Percentiles rank a stretch among this genome's conserved stretches.
phyloP scores from a whole-genome alignment of 2,329 filamentous ascomycete genomes.

The Hypoxylon sp. region DNA sequence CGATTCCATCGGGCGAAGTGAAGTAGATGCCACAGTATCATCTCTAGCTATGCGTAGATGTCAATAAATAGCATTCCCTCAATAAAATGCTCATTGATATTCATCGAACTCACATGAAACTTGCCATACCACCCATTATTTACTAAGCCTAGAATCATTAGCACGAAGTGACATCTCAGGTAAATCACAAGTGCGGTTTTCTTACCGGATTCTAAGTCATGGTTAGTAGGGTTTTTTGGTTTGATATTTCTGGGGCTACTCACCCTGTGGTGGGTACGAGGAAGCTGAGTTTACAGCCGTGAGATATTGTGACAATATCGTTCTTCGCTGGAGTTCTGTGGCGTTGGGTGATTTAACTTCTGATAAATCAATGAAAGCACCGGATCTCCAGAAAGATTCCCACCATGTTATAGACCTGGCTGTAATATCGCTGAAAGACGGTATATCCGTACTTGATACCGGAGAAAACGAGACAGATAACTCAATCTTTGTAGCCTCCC shows the following conservation, averaged over 20 bases:
- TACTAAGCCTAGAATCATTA: slow-evolving; percentile 59
- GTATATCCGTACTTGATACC: slow-evolving; percentile 41
- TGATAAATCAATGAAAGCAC: slow-evolving; percentile 68
- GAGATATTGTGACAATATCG: slow-evolving; percentile 68
- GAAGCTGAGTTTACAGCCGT: slow-evolving; percentile 68
- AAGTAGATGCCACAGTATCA: slow-evolving; percentile 68
- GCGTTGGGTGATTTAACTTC: slow-evolving; percentile 58
- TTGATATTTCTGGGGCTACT: slow-evolving; percentile 1
- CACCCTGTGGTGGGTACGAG: slow-evolving; percentile 63
- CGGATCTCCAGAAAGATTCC: slow-evolving; percentile 65
- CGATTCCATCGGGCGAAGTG: slow-evolving; percentile 68
- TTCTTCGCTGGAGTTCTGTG: slow-evolving; percentile 66
- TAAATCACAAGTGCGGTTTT: slow-evolving; percentile 36
- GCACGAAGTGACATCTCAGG: slow-evolving; percentile 26
- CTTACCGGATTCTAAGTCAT: slow-evolving; percentile 40
- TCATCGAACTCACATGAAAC: slow-evolving; percentile 60
- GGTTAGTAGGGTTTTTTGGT: slow-evolving; percentile 12
- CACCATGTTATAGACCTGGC: slow-evolving; percentile 61
- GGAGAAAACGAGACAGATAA: slow-evolving; percentile 56
- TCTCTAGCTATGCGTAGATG: slow-evolving; percentile 60
- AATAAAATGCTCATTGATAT: not conserved
- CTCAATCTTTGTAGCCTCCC: slow-evolving; percentile 49
- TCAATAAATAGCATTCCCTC: slow-evolving; percentile 9
- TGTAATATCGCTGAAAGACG: slow-evolving; percentile 50
- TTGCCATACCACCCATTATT: slow-evolving; percentile 72